phyloP scores from a whole-genome alignment of 2,329 filamentous ascomycete species.

The Epichloe sp. region DNA sequence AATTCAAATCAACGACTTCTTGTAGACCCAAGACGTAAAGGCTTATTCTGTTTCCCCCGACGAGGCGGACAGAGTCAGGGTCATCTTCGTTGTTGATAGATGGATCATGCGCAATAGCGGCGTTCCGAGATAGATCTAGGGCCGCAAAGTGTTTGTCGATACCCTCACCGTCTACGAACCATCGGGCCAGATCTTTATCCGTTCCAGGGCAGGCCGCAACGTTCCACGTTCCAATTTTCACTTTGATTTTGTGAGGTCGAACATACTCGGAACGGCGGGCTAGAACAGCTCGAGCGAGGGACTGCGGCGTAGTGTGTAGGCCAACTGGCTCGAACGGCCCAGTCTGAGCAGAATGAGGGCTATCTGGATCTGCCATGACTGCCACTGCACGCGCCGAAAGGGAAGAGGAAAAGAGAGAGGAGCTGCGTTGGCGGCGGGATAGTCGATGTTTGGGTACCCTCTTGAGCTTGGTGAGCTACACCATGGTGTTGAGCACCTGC shows the following conservation, averaged over 20 bases:
- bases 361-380: conserved; percentile 9
- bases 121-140: conserved; percentile 30
- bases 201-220: conserved; percentile 74
- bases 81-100: conserved; percentile 22
- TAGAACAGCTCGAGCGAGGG: conserved; percentile 52
- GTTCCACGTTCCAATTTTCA: conserved; percentile 95
- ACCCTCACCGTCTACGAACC: conserved; percentile 74
- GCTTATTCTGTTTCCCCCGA: conserved; percentile 59
- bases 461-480: conserved; percentile 17
- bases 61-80: conserved; percentile 26
- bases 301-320: conserved; percentile 34
- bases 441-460: conserved; percentile 10
- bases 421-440: conserved; percentile 13
- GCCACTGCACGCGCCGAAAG: conserved; percentile 2
- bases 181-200: conserved; percentile 74
- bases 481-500: conserved; percentile 15
- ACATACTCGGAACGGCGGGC: conserved; percentile 70
- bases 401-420: conserved; percentile 5
- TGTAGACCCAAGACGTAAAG: conserved; percentile 86
- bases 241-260: conserved; percentile 56
- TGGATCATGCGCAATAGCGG: conserved; percentile 20
- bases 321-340: conserved; percentile 30
- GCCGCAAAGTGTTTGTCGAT: conserved; percentile 50
- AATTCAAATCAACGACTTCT: conserved; percentile 78
- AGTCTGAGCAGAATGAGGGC: conserved; percentile 20